phyloP scores from a whole-genome alignment of 345 rosid species.

The Acer saccharum region DNA sequence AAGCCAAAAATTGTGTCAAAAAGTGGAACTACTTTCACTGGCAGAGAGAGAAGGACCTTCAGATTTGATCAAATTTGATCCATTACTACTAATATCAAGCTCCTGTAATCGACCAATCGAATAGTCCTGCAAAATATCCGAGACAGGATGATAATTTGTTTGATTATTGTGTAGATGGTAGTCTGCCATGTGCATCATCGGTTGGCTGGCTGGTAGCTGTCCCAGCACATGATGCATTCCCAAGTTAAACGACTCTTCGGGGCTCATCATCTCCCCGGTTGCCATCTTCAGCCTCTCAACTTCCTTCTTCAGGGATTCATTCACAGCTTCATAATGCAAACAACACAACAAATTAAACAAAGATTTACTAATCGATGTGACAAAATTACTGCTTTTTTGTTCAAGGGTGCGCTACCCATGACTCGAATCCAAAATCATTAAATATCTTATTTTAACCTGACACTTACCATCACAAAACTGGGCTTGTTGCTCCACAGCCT shows the following conservation, averaged over 20 bases:
- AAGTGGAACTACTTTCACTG: slow-evolving; percentile 65
- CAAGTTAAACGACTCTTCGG: slow-evolving; percentile 44
- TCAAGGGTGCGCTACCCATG: no score
- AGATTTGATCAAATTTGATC: slow-evolving; percentile 48
- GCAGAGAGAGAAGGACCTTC: slow-evolving; percentile 68
- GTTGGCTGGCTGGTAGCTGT: slow-evolving; percentile 33
- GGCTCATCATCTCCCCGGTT: slow-evolving; percentile 51
- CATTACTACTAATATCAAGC: slow-evolving; percentile 60
- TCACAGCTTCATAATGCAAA: slow-evolving; percentile 43
- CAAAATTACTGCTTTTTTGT: background rate
- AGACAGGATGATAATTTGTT: slow-evolving; percentile 19
- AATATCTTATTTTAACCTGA: background rate
- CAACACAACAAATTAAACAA: background rate
- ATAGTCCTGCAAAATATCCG: slow-evolving; percentile 45
- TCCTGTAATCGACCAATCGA: slow-evolving; percentile 48
- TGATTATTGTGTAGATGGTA: slow-evolving; percentile 16
- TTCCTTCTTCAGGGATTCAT: slow-evolving; percentile 69
- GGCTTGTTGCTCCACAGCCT: slow-evolving; percentile 84
- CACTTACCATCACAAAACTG: slow-evolving; percentile 78
- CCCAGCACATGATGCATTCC: slow-evolving; percentile 49
- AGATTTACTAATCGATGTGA: background rate
- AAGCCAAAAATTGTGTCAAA: slow-evolving; percentile 30
- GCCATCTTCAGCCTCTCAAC: slow-evolving; percentile 63
- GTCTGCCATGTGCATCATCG: slow-evolving; percentile 33
- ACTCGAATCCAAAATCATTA: no score